Percentiles rank a stretch among this genome's conserved stretches.
These are phyloP conservation scores for Dactylonectria estremocensis DNA, from an alignment of 2,329 filamentous ascomycete genomes.

Conservation along the genomic window DNA sequence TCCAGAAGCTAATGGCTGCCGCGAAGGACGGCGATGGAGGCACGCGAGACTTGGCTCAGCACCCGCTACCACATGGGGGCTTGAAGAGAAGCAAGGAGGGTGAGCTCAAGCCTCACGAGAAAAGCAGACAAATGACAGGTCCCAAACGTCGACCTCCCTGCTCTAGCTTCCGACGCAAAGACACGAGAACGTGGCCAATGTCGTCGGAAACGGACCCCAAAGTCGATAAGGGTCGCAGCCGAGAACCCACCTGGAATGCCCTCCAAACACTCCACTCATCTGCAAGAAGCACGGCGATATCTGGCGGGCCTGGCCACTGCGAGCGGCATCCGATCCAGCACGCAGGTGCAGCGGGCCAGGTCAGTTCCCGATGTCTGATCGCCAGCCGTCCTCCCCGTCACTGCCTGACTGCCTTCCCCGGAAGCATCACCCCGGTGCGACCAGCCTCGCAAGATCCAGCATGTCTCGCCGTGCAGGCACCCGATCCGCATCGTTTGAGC, in stretches of 20 bases:
- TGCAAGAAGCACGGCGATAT: neutral
- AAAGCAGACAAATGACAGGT: neutral
- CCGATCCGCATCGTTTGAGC: slow-evolving; percentile 23
- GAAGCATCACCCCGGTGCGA: slow-evolving; percentile 22
- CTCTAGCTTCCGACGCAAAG: slow-evolving; percentile 2
- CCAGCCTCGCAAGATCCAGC: slow-evolving; percentile 30
- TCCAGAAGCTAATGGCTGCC: neutral
- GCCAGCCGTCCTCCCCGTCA: neutral
- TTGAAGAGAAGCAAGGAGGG: neutral
- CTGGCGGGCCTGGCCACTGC: neutral
- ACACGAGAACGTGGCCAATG: slow-evolving; percentile 2
- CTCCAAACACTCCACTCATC: neutral
- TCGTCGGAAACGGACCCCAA: neutral
- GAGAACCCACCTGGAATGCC: neutral
- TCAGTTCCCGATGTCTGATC: slow-evolving; percentile 1
- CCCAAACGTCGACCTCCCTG: neutral
- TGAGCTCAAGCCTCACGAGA: neutral
- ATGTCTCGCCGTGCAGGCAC: slow-evolving; percentile 30
- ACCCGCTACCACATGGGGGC: neutral
- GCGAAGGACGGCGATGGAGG: neutral
- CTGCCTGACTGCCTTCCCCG: neutral
- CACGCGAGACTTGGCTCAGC: neutral
- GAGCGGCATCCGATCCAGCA: neutral
- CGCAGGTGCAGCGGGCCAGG: slow-evolving; percentile 2
- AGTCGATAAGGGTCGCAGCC: neutral